These are phyloP conservation scores for Phialophora expanda DNA, from an alignment of 2,329 filamentous ascomycete species.

Conservation along the genomic window DNA sequence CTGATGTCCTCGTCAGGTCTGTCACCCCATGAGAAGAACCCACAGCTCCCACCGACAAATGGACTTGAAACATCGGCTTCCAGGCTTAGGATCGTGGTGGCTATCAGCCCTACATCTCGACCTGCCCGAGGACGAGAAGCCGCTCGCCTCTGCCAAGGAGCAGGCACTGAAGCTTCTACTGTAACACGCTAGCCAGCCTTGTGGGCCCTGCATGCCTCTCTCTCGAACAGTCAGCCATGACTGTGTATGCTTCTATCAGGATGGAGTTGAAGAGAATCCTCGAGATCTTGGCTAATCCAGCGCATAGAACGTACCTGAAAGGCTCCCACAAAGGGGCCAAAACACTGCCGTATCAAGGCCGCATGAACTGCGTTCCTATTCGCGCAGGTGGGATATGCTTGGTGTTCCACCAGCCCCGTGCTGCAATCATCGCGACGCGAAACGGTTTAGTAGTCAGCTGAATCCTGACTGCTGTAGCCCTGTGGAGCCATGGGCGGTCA, in stretches of 20 bases:
- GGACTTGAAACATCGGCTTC: not conserved
- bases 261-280: not conserved
- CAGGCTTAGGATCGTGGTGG: not conserved
- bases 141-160: not conserved
- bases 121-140: not conserved
- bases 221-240: not conserved
- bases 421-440: not conserved
- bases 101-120: not conserved
- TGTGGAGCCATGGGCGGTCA: not conserved
- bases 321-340: not conserved
- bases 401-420: not conserved
- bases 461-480: not conserved
- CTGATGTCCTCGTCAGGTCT: not conserved
- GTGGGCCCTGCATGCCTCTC: not conserved
- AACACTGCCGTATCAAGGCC: not conserved
- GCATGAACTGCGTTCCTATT: not conserved
- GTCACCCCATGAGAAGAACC: not conserved
- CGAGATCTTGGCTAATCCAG: not conserved
- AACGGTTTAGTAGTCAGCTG: not conserved
- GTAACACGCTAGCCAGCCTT: not conserved
- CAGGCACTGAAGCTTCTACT: slow-evolving; percentile 1
- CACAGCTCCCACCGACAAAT: not conserved
- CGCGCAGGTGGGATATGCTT: not conserved
- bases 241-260: not conserved
- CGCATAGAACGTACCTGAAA: not conserved